A percentile compares a stretch with the other conserved stretches of the same genome.
Conservation (phyloP, 768 basidiomycete species). For the Pleurotus cornucopiae region DNA sequence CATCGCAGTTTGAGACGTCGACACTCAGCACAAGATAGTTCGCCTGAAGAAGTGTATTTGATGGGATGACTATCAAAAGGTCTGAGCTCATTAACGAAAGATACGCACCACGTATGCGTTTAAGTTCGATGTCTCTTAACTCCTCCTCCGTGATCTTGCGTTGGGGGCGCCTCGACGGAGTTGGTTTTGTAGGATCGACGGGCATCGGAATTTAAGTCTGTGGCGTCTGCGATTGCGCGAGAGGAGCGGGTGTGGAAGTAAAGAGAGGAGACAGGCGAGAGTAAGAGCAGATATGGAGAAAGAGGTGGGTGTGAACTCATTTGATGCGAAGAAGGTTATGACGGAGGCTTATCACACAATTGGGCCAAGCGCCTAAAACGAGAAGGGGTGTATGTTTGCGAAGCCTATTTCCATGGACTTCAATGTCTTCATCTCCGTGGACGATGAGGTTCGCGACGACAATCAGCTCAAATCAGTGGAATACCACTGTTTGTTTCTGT, state of each 20-base stretch:
- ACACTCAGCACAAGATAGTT: conserved; percentile 53
- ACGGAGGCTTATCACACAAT: too few species aligned
- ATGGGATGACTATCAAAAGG: conserved; percentile 1
- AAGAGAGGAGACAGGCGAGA: neutral
- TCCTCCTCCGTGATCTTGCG: conserved; percentile 47
- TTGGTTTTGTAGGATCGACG: conserved; percentile 34
- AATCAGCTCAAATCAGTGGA: too few species aligned
- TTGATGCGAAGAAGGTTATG: too few species aligned
- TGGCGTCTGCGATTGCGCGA: conserved; percentile 4
- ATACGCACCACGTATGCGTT: conserved; percentile 38
- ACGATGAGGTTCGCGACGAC: too few species aligned
- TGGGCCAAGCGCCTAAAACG: too few species aligned
- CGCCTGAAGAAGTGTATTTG: conserved; percentile 24
- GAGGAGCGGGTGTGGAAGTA: conserved; percentile 1
- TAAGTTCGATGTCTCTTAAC: conserved; percentile 47
- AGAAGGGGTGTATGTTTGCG: too few species aligned
- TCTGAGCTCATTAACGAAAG: neutral
- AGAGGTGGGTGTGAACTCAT: conserved; percentile 3
- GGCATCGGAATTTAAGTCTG: conserved; percentile 30
- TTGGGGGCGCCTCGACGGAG: conserved; percentile 33
- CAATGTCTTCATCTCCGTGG: too few species aligned
- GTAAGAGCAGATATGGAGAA: conserved; percentile 5
- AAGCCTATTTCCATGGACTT: too few species aligned
- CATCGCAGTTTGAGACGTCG: conserved; percentile 42
- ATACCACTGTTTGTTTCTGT: too few species aligned